Conservation (phyloP, 2,329 filamentous ascomycete genomes). For the Leptosphaerulina australis region DNA sequence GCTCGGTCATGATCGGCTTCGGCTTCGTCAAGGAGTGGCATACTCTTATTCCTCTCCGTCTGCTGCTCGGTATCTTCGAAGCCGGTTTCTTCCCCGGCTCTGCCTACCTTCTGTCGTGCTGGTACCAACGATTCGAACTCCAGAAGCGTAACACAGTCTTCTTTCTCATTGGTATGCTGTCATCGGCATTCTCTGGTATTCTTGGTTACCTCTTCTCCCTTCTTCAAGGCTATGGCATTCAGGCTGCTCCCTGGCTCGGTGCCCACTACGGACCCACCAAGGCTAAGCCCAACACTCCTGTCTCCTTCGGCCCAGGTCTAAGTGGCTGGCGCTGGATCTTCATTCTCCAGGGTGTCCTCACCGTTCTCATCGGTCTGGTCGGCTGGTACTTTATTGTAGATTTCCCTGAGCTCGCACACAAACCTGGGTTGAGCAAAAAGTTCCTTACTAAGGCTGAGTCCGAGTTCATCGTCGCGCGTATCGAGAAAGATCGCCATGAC, state of each 20-base stretch:
- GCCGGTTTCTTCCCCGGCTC: constrained; percentile 39
- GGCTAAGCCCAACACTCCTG: constrained; percentile 27
- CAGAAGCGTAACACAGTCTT: constrained; percentile 64
- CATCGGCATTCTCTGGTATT: constrained; percentile 35
- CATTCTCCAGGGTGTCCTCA: constrained; percentile 32
- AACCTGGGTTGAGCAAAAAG: constrained; percentile 29
- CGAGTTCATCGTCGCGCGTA: constrained; percentile 36
- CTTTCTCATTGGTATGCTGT: constrained; percentile 47
- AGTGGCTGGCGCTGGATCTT: constrained; percentile 40
- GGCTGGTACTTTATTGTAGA: constrained; percentile 37
- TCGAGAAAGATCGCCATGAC: constrained; percentile 37
- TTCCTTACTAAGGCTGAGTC: constrained; percentile 37
- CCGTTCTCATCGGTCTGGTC: constrained; percentile 26
- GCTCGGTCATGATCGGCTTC: constrained; percentile 31
- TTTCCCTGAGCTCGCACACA: constrained; percentile 35
- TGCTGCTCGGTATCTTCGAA: constrained; percentile 35
- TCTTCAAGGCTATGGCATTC: constrained; percentile 54
- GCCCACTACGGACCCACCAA: constrained; percentile 42
- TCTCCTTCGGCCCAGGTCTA: constrained; percentile 41
- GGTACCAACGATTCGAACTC: constrained; percentile 63
- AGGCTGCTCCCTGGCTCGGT: constrained; percentile 34
- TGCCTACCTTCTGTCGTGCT: constrained; percentile 63
- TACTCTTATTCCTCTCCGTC: constrained; percentile 29
- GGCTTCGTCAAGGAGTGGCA: constrained; percentile 37
- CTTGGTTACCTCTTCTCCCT: constrained; percentile 49